Evolutionary conservation across 2,329 filamentous ascomycete species (phyloP).

Genomic region (Incumbomyces delicatus): DNA sequence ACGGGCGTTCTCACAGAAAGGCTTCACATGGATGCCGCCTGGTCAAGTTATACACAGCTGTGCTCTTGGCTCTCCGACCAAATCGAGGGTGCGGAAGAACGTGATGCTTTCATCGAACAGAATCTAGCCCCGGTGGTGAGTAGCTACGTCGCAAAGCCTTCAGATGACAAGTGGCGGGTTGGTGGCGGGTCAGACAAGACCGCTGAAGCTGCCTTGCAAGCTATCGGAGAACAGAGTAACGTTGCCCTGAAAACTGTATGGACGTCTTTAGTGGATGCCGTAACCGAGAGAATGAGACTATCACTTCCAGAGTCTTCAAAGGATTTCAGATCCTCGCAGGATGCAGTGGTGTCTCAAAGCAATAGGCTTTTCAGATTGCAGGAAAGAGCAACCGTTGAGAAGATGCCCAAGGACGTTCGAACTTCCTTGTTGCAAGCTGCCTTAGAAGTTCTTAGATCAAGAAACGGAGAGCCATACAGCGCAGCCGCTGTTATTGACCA

Average conservation of each 20-base stretch:
- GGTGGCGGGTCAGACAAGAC: constrained; percentile 2
- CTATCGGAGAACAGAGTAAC: neutral
- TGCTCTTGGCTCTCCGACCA: constrained; percentile 44
- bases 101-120: constrained; percentile 35
- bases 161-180: constrained; percentile 4
- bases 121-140: constrained; percentile 44
- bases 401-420: constrained; percentile 14
- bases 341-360: constrained; percentile 55
- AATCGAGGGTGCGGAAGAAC: constrained; percentile 40
- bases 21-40: constrained; percentile 58
- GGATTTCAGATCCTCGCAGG: constrained; percentile 64
- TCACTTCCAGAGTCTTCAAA: constrained; percentile 76
- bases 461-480: constrained; percentile 59
- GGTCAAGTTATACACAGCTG: constrained; percentile 63
- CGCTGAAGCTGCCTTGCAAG: neutral
- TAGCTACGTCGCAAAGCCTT: constrained; percentile 37
- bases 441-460: constrained; percentile 39
- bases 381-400: constrained; percentile 3
- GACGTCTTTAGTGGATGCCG: constrained; percentile 48
- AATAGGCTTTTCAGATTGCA: constrained; percentile 57
- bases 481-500: constrained; percentile 50
- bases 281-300: constrained; percentile 59
- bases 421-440: constrained; percentile 37
- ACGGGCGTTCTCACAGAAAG: constrained; percentile 54
- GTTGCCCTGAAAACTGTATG: constrained; percentile 50